Conservation (phyloP, 1,284 basidiomycete species). For the Anthracocystis panici-leucophaei region DNA sequence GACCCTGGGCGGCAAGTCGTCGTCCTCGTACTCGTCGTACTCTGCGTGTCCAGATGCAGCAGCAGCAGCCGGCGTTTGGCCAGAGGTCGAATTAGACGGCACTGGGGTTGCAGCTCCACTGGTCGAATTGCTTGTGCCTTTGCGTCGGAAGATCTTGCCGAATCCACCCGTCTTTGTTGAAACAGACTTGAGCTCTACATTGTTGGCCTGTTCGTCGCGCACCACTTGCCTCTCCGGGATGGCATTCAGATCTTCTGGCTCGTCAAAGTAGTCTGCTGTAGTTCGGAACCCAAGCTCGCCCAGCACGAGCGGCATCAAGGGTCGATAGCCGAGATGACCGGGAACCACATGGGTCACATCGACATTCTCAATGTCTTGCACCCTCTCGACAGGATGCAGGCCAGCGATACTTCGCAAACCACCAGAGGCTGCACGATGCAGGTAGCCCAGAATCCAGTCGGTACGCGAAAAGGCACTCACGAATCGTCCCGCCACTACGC, state of each 20-base stretch:
- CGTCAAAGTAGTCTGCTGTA: constrained; percentile 69
- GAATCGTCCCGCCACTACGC: constrained; percentile 66
- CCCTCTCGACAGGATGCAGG: constrained; percentile 64
- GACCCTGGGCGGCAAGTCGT: constrained; percentile 59
- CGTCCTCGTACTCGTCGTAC: constrained; percentile 61
- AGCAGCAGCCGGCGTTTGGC: constrained; percentile 8
- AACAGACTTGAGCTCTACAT: constrained; percentile 53
- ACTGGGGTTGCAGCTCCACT: constrained; percentile 23
- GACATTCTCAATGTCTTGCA: constrained; percentile 67
- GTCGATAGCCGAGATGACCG: constrained; percentile 66
- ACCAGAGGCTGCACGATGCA: constrained; percentile 67
- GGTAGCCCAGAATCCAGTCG: constrained; percentile 68
- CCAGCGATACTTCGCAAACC: constrained; percentile 68
- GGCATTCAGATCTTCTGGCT: constrained; percentile 65
- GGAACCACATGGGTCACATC: constrained; percentile 68
- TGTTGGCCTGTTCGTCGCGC: constrained; percentile 17
- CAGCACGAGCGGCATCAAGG: constrained; percentile 67
- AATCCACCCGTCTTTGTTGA: constrained; percentile 57
- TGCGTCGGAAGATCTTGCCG: constrained; percentile 57
- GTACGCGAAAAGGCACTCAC: constrained; percentile 68
- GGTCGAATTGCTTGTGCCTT: constrained; percentile 20
- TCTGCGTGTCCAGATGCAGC: constrained; percentile 16
- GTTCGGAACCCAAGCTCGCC: constrained; percentile 67
- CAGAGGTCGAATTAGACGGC: constrained; percentile 18
- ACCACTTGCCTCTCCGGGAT: constrained; percentile 66